Conservation (phyloP, 1,284 basidiomycete genomes). For the Thelephora terrestris region DNA sequence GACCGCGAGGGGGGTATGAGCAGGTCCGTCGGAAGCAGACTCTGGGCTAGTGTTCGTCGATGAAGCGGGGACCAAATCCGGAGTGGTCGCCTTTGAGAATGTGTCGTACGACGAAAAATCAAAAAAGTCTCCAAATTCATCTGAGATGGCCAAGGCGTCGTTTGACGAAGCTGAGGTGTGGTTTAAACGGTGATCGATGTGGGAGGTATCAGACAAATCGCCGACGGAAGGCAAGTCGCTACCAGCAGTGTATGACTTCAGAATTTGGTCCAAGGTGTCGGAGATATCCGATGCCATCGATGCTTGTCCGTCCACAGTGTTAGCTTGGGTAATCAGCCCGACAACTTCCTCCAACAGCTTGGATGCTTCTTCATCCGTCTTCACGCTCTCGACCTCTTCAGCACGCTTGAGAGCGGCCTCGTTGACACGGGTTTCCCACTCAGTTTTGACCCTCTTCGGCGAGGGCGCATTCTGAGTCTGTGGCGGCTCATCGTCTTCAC, state of each 20-base stretch:
- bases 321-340: conserved; percentile 40
- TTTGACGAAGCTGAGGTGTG: conserved; percentile 5
- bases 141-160: conserved; percentile 7
- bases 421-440: conserved; percentile 52
- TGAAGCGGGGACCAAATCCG: conserved; percentile 56
- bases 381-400: conserved; percentile 45
- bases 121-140: conserved; percentile 35
- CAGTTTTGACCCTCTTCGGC: conserved; percentile 58
- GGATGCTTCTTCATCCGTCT: conserved; percentile 54
- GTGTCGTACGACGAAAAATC: conserved; percentile 58
- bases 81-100: conserved; percentile 52
- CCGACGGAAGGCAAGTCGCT: background rate
- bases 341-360: conserved; percentile 54
- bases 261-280: conserved; percentile 48
- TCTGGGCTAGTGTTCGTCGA: conserved; percentile 70
- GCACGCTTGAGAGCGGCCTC: conserved; percentile 44
- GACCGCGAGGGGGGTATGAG: conserved; percentile 17
- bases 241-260: conserved; percentile 35
- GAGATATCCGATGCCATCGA: conserved; percentile 40
- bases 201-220: background rate
- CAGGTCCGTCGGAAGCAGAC: conserved; percentile 37
- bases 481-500: conserved; percentile 50
- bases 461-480: conserved; percentile 23
- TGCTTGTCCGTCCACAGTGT: conserved; percentile 33
- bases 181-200: background rate